Base-by-base conservation (phyloP, 2,329 filamentous ascomycete species). In the Arthrobotrys megalospora region DNA sequence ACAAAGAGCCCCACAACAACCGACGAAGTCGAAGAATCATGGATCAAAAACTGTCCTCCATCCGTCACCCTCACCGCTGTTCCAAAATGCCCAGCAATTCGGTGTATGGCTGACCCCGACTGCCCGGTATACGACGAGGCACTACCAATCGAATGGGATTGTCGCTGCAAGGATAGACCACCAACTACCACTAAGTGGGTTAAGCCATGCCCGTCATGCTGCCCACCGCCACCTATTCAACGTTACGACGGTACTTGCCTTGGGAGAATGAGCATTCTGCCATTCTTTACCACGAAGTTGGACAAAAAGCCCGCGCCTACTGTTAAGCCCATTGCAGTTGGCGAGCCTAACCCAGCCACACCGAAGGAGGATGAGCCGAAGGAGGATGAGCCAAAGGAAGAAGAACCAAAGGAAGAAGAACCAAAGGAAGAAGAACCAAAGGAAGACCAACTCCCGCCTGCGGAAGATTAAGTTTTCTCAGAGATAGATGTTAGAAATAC, bases 1-100 rank as follows among this genome's bases (percentile, higher is more conserved):
- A 60, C 16, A 8, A 14, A 60, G 10, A 1, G 6, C n/a, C 34
- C 55, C 16, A 41, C 55, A 43, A 43, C 55, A 8, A 58, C 52
- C 52, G n/a, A n/a, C n/a, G 53, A 41, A 24, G 34, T 34, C 12
- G 50, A 53, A 34, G 10, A 6, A n/a, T 19, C 8, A 0, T 60
- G 55, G 55, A 36, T 58, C 3, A 58, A 58, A 10, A 58, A 58
- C 12, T 60, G 55, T 11, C 55, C 55, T 28, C n/a, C 55, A 43
- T 60, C 55, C 7, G 55, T 60, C 36, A 60, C 55, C 19, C 12
- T 60, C 12, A 60, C 55, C 1, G 55, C 55, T 16, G 10, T 43
- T 41, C 32, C 16, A 28, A 43, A 60, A 60, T 60, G 55, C 28
- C 55, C 55, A 3, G 34, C 36, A 19, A 60, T 60, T 16, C 16